phyloP scores from a whole-genome alignment of 2,329 filamentous ascomycete species.

The Endocalyx cinctus region DNA sequence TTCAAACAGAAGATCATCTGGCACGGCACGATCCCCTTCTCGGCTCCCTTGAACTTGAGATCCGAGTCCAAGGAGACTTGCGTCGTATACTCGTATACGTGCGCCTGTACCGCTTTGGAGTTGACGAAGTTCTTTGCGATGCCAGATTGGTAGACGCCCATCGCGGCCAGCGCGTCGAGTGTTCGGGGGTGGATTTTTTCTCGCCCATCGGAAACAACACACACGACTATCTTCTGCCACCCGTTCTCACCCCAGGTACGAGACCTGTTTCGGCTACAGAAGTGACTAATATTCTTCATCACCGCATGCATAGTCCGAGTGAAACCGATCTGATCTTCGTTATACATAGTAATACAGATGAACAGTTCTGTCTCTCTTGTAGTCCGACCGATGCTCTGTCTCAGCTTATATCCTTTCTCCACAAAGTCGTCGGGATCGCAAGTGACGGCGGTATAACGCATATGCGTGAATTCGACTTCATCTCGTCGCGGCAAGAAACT shows the following conservation, averaged over 20 bases:
- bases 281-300: conserved; percentile 98
- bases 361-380: conserved; percentile 90
- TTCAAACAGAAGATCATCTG: conserved; percentile 99
- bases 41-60: conserved; percentile 96
- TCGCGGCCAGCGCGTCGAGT: conserved; percentile 87
- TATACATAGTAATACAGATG: conserved; percentile 98
- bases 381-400: conserved; percentile 88
- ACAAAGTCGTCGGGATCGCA: conserved; percentile 89
- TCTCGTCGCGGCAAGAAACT: conserved; percentile 91
- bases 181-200: conserved; percentile 85
- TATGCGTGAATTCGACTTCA: conserved; percentile 94
- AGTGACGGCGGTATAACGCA: conserved; percentile 91
- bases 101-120: conserved; percentile 87
- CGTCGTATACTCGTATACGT: conserved; percentile 98
- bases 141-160: conserved; percentile 97
- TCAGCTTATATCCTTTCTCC: conserved; percentile 82
- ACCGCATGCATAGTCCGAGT: conserved; percentile 94
- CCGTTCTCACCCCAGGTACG: conserved; percentile 98
- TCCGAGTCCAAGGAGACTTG: conserved; percentile 95
- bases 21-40: conserved; percentile 97
- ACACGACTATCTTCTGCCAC: conserved; percentile 99
- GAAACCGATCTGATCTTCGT: conserved; percentile 95
- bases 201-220: conserved; percentile 92
- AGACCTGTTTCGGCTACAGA: conserved; percentile 88
- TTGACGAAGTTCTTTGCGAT: conserved; percentile 99